Conservation (phyloP, 148 eudicot genomes). For the Amaranthus hypochondriacus region DNA sequence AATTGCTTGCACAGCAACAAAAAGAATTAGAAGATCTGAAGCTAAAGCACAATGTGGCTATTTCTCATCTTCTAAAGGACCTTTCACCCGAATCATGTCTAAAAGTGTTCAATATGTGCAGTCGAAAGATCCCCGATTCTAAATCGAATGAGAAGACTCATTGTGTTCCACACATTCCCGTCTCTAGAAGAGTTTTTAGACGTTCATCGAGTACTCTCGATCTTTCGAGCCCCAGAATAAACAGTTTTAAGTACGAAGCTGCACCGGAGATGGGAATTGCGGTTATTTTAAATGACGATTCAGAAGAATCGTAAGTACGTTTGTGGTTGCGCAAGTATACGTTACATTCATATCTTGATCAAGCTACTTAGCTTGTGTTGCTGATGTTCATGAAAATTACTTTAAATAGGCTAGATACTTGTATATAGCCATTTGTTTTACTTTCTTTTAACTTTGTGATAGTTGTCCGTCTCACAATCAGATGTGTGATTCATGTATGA, state of each 20-base stretch:
- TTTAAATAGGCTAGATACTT: slow-evolving; percentile 12
- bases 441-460: background rate
- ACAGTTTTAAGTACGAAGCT: slow-evolving; percentile 24
- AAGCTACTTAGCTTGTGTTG: background rate
- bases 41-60: slow-evolving; percentile 48
- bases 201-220: slow-evolving; percentile 27
- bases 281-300: slow-evolving; percentile 37
- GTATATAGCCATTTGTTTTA: slow-evolving; percentile 21
- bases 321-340: background rate
- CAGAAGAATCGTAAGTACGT: slow-evolving; percentile 9
- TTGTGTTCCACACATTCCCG: slow-evolving; percentile 9
- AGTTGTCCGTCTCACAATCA: slow-evolving; percentile 5
- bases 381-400: too few species aligned
- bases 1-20: slow-evolving; percentile 51
- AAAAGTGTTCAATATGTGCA: slow-evolving; percentile 44
- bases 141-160: slow-evolving; percentile 22
- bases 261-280: slow-evolving; percentile 47
- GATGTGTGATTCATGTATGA: background rate
- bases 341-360: background rate
- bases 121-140: slow-evolving; percentile 36
- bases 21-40: slow-evolving; percentile 63
- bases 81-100: slow-evolving; percentile 45
- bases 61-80: slow-evolving; percentile 49
- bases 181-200: slow-evolving; percentile 23
- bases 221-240: slow-evolving; percentile 20